These are phyloP conservation scores for Millerago galiae DNA, from an alignment of 805 yeast genomes.

Conservation along the genomic window DNA sequence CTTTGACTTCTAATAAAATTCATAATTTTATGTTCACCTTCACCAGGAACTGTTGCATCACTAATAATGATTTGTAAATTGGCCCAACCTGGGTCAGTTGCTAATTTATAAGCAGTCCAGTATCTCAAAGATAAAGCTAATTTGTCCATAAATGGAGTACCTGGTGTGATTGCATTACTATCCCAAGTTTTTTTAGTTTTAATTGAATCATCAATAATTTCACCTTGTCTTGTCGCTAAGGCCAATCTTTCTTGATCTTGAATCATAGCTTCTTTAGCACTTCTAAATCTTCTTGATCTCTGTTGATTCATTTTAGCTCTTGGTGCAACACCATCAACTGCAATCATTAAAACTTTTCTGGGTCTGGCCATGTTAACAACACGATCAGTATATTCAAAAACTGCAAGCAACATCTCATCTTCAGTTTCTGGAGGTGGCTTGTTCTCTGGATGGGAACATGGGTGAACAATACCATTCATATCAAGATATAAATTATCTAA, in stretches of 20 bases:
- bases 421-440: conserved; percentile 95
- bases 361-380: conserved; percentile 94
- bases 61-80: conserved; percentile 68
- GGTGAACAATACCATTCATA: conserved; percentile 99
- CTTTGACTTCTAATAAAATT: conserved; percentile 76
- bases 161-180: conserved; percentile 94
- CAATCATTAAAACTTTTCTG: conserved; percentile 84
- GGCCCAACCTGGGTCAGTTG: conserved; percentile 85
- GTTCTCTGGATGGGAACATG: conserved; percentile 97
- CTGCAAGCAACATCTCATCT: conserved; percentile 92
- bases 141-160: conserved; percentile 93
- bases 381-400: conserved; percentile 87
- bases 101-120: conserved; percentile 80
- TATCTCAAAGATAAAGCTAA: conserved; percentile 76
- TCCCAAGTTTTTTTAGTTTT: conserved; percentile 83
- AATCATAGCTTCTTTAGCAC: conserved; percentile 85
- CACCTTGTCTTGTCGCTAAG: conserved; percentile 39
- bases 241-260: conserved; percentile 65
- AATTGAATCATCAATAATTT: conserved; percentile 67
- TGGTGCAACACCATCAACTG: conserved; percentile 99
- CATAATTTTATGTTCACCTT: conserved; percentile 98
- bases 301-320: conserved; percentile 98
- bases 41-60: conserved; percentile 97
- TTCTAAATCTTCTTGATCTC: conserved; percentile 85
- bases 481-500: conserved; percentile 88